These are phyloP conservation scores for Pseudogymnoascus verrucosus DNA, from an alignment of 2,329 filamentous ascomycete species.

Conservation along the genomic window DNA sequence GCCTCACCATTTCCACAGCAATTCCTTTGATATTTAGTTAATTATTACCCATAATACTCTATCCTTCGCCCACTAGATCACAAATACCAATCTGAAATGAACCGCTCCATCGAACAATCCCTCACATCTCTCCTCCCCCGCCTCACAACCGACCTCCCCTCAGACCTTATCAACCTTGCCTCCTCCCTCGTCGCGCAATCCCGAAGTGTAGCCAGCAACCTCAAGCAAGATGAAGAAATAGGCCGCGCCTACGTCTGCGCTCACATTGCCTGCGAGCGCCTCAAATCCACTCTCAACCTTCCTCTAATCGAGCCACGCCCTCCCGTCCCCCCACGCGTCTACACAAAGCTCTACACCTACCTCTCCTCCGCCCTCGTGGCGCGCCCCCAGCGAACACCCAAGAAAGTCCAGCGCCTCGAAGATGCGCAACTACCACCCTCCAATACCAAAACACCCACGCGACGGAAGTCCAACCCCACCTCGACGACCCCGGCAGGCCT, in stretches of 20 bases:
- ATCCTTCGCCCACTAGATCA: neutral
- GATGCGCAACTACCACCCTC: neutral
- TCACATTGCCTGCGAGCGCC: conserved; percentile 79
- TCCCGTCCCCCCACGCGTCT: conserved; percentile 70
- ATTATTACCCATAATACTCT: neutral
- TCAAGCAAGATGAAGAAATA: conserved; percentile 82
- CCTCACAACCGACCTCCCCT: conserved; percentile 57
- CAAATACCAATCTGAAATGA: conserved; percentile 44
- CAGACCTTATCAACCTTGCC: conserved; percentile 62
- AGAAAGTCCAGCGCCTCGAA: conserved; percentile 15
- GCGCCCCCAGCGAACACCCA: conserved; percentile 23
- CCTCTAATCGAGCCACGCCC: conserved; percentile 68
- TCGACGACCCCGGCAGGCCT: neutral
- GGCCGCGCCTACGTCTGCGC: conserved; percentile 78
- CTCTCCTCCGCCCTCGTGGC: conserved; percentile 63
- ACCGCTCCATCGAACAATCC: conserved; percentile 63
- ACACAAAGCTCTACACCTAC: conserved; percentile 75
- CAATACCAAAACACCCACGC: conserved; percentile 5
- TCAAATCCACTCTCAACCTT: conserved; percentile 69
- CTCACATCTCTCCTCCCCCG: conserved; percentile 68
- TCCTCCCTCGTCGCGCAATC: conserved; percentile 73
- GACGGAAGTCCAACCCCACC: conserved; percentile 21
- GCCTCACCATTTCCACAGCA: conserved; percentile 1
- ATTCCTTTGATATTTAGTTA: neutral
- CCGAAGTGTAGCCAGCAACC: conserved; percentile 62